A percentile compares a stretch with the other conserved stretches of the same genome.
phyloP scores from a whole-genome alignment of 345 rosid genomes.

The Laguncularia racemosa region DNA sequence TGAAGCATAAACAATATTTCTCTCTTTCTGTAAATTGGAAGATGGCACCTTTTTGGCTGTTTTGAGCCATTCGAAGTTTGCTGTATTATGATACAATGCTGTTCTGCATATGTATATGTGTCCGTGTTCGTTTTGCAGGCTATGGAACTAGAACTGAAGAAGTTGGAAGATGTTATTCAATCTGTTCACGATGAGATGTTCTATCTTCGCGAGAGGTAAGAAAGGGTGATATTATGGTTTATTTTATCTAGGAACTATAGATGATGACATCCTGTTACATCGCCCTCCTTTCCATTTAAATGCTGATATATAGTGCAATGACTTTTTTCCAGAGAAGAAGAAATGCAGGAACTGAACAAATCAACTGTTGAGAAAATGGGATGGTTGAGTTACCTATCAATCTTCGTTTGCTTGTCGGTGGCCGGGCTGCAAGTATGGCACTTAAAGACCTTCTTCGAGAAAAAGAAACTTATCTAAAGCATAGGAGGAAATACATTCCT shows the following conservation, averaged over 20 bases:
- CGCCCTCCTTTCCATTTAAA: neutral
- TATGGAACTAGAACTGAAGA: constrained; percentile 87
- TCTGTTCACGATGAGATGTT: constrained; percentile 85
- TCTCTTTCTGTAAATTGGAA: too few species aligned
- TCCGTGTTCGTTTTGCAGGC: constrained; percentile 25
- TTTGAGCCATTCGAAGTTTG: too few species aligned
- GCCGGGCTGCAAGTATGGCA: constrained; percentile 88
- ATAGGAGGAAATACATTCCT: neutral
- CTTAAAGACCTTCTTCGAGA: constrained; percentile 89
- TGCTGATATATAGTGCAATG: neutral
- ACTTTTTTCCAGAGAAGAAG: constrained; percentile 57
- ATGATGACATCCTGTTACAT: neutral
- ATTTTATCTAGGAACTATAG: neutral
- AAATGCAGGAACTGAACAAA: constrained; percentile 84
- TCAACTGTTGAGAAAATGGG: constrained; percentile 73
- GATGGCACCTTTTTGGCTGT: too few species aligned
- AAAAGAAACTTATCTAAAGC: constrained; percentile 76
- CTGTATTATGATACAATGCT: neutral
- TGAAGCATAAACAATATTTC: too few species aligned
- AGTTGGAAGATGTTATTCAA: constrained; percentile 53
- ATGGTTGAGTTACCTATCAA: constrained; percentile 64
- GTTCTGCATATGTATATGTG: constrained; percentile 5
- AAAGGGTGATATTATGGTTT: neutral
- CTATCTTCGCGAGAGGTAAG: constrained; percentile 79
- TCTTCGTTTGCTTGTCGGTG: constrained; percentile 65